Conservation (phyloP, 1,284 basidiomycete species). For the Mycosarcoma mackinlayi region DNA sequence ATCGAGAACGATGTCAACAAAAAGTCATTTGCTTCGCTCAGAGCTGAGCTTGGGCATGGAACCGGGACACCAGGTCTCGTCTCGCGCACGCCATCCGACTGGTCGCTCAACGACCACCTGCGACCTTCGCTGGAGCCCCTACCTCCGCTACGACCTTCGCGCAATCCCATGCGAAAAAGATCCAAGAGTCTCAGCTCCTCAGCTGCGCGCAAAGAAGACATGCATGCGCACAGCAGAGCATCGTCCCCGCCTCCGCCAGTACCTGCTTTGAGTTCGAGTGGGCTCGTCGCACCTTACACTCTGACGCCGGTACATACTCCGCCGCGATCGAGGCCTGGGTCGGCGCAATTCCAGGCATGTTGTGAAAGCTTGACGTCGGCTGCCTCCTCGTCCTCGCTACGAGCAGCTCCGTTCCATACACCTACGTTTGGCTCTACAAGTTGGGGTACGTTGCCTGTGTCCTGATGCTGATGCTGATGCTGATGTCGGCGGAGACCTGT, state of each 20-base stretch:
- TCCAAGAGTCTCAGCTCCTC: slow-evolving; percentile 31
- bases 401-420: slow-evolving; percentile 25
- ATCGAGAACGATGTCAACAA: slow-evolving; percentile 13
- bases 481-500: no score
- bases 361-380: slow-evolving; percentile 28
- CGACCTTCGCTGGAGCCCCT: slow-evolving; percentile 11
- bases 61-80: neutral
- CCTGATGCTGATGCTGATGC: no score
- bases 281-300: neutral
- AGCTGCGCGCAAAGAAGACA: neutral
- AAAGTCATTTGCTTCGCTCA: slow-evolving; percentile 16
- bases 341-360: slow-evolving; percentile 1
- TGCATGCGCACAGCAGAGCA: neutral
- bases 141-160: slow-evolving; percentile 28
- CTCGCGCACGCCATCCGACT: slow-evolving; percentile 7
- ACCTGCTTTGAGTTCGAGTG: slow-evolving; percentile 12
- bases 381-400: slow-evolving; percentile 3
- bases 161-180: slow-evolving; percentile 23
- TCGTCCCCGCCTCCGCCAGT: slow-evolving; percentile 24
- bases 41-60: slow-evolving; percentile 20
- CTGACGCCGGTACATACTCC: slow-evolving; percentile 16
- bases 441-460: slow-evolving; percentile 20
- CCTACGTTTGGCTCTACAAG: slow-evolving; percentile 27
- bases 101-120: slow-evolving; percentile 3
- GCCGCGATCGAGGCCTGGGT: slow-evolving; percentile 16